These are phyloP conservation scores for Meira nashicola DNA, from an alignment of 1,284 basidiomycete species.

Conservation along the genomic window DNA sequence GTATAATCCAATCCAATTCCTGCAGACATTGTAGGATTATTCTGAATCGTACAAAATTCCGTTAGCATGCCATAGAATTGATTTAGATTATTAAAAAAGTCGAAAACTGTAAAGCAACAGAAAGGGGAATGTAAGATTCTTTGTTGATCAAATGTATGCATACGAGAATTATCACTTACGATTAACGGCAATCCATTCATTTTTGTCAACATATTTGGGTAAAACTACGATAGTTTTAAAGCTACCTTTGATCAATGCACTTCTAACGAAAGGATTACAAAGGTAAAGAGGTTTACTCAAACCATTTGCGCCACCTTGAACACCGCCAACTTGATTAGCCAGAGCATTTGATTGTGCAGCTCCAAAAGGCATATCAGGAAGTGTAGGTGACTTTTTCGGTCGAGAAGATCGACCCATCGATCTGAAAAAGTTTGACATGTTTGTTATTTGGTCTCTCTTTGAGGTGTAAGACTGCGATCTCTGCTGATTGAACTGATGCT, in stretches of 20 bases:
- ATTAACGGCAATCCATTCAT: constrained; percentile 95
- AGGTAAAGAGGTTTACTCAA: constrained; percentile 46
- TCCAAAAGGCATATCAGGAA: constrained; percentile 35
- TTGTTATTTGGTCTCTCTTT: not conserved
- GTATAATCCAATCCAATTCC: constrained; percentile 86
- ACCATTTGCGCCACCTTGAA: constrained; percentile 6
- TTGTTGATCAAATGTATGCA: not conserved
- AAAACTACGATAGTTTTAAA: constrained; percentile 98
- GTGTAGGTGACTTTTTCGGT: constrained; percentile 39
- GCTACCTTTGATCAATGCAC: constrained; percentile 92
- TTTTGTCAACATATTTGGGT: constrained; percentile 66
- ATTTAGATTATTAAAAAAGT: constrained; percentile 83
- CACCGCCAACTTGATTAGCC: not conserved
- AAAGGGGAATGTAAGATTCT: constrained; percentile 1
- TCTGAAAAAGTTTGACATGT: constrained; percentile 23
- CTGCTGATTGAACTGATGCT: not conserved
- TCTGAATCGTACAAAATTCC: constrained; percentile 85
- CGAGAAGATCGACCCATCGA: constrained; percentile 47
- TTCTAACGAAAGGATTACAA: constrained; percentile 73
- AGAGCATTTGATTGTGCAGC: not conserved
- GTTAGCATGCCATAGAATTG: constrained; percentile 93
- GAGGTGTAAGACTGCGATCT: not conserved
- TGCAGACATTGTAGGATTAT: constrained; percentile 89
- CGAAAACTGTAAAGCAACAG: constrained; percentile 41
- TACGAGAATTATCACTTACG: constrained; percentile 59